phyloP scores from a whole-genome alignment of 2,329 filamentous ascomycete genomes.

The Hirsutella minnesotensis region DNA sequence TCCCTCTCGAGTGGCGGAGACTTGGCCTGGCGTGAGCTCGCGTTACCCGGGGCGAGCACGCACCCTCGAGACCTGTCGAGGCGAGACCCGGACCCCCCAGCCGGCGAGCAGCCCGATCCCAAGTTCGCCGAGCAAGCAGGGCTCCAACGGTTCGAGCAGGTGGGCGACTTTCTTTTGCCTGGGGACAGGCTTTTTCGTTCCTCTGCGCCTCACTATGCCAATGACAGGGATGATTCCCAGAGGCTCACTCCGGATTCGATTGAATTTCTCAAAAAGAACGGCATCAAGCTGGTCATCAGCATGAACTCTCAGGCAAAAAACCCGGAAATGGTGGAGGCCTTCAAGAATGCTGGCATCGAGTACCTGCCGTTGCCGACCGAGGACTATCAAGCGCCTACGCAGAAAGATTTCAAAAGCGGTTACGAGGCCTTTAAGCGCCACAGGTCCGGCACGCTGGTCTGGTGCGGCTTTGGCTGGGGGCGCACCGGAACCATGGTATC shows the following conservation, averaged over 20 bases:
- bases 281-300: too few species aligned
- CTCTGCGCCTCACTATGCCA: too few species aligned
- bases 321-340: neutral
- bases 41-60: too few species aligned
- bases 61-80: too few species aligned
- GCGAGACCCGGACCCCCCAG: constrained; percentile 10
- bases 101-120: constrained; percentile 11
- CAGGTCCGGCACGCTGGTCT: constrained; percentile 2
- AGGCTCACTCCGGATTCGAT: too few species aligned
- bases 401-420: neutral
- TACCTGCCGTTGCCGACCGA: neutral
- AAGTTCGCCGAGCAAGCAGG: constrained; percentile 3
- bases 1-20: too few species aligned
- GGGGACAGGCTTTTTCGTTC: too few species aligned
- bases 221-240: too few species aligned
- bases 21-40: too few species aligned
- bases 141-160: too few species aligned
- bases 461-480: constrained; percentile 6
- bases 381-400: neutral
- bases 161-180: too few species aligned
- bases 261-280: too few species aligned
- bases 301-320: neutral
- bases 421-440: neutral
- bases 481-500: constrained; percentile 2
- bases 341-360: neutral